Evolutionary conservation across 1,284 basidiomycete species (phyloP), one percentile per base, ranked within the genome.

Genomic region (Cryptococcus neoformans): DNA sequence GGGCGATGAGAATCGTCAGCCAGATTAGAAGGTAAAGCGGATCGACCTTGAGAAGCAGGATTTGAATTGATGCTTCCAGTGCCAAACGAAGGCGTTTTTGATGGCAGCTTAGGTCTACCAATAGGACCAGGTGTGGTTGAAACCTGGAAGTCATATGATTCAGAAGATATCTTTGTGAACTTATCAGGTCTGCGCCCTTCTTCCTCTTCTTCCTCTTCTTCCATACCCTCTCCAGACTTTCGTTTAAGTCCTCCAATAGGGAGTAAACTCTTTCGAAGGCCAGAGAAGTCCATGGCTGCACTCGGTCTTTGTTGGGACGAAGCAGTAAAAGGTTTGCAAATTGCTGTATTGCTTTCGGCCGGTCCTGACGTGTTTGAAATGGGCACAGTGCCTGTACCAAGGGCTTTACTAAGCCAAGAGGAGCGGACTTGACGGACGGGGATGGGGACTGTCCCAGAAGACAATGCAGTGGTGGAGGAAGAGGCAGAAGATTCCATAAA

Each of bases 321-420:
- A 11, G 62, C 49, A n/a, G 62, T 60, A 48, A 50, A 55, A 5
- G 64, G 64, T 36, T 61, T 64, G 6, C 64, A 58, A 9, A 53
- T 8, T 12, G 41, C 48, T 5, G 51, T 10, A 34, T 14, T 53
- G 0, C 42, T 10, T 6, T 59, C 59, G 11, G 14, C 38, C 1
- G 44, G 17, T n/a, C 54, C 54, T 21, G 21, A 21, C 21, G 21
- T 21, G 21, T 21, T 21, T 11, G 61, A 42, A 44, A 64, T 47
- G 1, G 67, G 66, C 7, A 67, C 60, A 9, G 69, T 55, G 46
- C 62, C 67, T 16, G 64, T 61, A 6, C 70, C 73, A 17, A 75
- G 70, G 16, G 73, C 75, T 60, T 73, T 72, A 54, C 54, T 66
- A 14, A 75, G 69, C 75, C 73, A 76, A 2, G 75, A 77, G 6